Base-by-base conservation (phyloP, 306 rosid species). In the Cyamopsis tetragonoloba region DNA sequence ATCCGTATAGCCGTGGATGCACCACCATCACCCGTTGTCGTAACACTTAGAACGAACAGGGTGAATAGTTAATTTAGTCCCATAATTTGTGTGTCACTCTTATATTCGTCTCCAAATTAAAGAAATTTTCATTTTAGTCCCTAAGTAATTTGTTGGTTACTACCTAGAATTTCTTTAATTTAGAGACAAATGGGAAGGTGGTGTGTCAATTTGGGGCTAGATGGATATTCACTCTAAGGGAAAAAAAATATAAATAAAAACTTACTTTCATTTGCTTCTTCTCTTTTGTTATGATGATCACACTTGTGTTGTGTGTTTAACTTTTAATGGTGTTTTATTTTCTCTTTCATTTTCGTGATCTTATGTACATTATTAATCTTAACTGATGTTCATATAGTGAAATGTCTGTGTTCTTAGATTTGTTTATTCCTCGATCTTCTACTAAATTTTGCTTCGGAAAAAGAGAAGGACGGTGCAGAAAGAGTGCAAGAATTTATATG, bases 1-100 rank as follows among this genome's bases (percentile, higher is more conserved):
- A 88, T 77, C 95, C 97, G 37, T 91, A 91, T 68, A 49, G 1
- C 58, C 95, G 92, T n/a, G 95, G 97, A 26, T 91, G 97, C 74
- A 41, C 56, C 48, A 47, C 74, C 80, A 91, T 91, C 72, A 79
- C 97, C 56, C 91, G 83, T 4, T 91, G 97, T 78, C 95, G 98
- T 27, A 84, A 76, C 55, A 1, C 71, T 17, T 71, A 53, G 60
- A 35, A 35, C 0, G n/a, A n/a, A n/a, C n/a, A n/a, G n/a, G n/a
- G n/a, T n/a, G n/a, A n/a, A n/a, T n/a, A n/a, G n/a, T n/a, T n/a
- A n/a, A n/a, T n/a, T n/a, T n/a, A n/a, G n/a, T n/a, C n/a, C n/a
- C n/a, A n/a, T n/a, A n/a, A n/a, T n/a, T n/a, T n/a, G n/a, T n/a
- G n/a, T n/a, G n/a, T n/a, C n/a, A n/a, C n/a, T n/a, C n/a, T n/a